Percentiles rank a stretch among this genome's conserved stretches.
Conservation (phyloP, 2,329 filamentous ascomycete genomes). For the Sporothrix phasma region DNA sequence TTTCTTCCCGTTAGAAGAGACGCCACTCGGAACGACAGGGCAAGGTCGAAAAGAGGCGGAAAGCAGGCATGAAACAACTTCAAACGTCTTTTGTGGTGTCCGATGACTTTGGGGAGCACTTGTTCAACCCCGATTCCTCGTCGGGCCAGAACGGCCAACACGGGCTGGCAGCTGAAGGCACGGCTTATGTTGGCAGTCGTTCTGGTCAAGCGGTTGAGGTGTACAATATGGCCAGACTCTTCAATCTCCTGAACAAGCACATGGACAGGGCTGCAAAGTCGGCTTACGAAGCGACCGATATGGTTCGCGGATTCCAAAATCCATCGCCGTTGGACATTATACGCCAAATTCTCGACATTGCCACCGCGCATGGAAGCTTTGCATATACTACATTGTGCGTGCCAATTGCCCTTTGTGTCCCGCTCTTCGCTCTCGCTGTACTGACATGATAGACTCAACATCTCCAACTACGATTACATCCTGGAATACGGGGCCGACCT, state of each 20-base stretch:
- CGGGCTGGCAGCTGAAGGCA: neutral
- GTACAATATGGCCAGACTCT: conserved; percentile 11
- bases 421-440: neutral
- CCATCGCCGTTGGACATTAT: conserved; percentile 10
- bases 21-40: neutral
- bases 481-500: conserved; percentile 9
- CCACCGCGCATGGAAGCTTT: conserved; percentile 5
- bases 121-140: neutral
- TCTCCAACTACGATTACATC: conserved; percentile 2
- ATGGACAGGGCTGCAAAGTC: neutral
- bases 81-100: conserved; percentile 26
- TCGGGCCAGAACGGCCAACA: neutral
- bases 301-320: neutral
- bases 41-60: neutral
- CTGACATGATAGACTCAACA: conserved; percentile 14
- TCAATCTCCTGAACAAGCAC: neutral
- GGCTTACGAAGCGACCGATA: neutral
- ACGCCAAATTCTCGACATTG: conserved; percentile 4
- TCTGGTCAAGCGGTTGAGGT: neutral
- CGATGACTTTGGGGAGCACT: conserved; percentile 32
- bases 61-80: conserved; percentile 19
- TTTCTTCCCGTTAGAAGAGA: neutral
- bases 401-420: neutral
- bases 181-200: no score
- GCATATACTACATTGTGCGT: conserved; percentile 17